Conservation (phyloP, 1,284 basidiomycete genomes). For the Hypsizygus ulmarius region DNA sequence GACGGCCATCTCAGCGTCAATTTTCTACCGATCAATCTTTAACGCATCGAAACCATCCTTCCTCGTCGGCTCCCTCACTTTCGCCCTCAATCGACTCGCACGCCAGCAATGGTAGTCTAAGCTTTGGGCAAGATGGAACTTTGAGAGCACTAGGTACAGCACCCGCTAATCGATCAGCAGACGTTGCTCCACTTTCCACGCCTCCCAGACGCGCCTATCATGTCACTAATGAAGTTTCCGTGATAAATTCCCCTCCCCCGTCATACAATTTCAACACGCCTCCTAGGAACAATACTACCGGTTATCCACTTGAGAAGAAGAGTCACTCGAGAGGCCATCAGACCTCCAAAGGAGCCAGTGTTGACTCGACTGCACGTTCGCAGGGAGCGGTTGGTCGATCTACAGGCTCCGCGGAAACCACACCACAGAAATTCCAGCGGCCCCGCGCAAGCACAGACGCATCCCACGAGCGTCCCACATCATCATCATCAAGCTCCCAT, state of each 20-base stretch:
- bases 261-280: constrained; percentile 32
- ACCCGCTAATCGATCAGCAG: constrained; percentile 2
- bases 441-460: constrained; percentile 3
- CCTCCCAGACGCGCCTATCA: constrained; percentile 36
- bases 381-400: background rate
- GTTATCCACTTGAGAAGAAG: constrained; percentile 17
- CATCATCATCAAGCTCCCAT: constrained; percentile 3
- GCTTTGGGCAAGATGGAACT: constrained; percentile 12
- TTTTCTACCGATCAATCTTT: constrained; percentile 10
- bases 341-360: background rate
- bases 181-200: constrained; percentile 22
- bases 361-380: constrained; percentile 5
- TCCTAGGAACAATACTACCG: constrained; percentile 8
- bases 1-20: constrained; percentile 5
- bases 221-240: constrained; percentile 35
- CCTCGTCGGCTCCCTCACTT: constrained; percentile 12
- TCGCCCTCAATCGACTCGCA: constrained; percentile 14
- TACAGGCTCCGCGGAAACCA: constrained; percentile 1
- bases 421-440: constrained; percentile 9
- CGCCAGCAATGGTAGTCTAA: constrained; percentile 8
- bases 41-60: constrained; percentile 12
- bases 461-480: constrained; percentile 9
- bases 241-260: constrained; percentile 40
- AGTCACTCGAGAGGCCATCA: constrained; percentile 6
- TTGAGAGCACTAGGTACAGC: background rate